A percentile compares a stretch with the other conserved stretches of the same genome.
phyloP scores from a whole-genome alignment of 2,329 filamentous ascomycete genomes.

The Microsporum audouinii region DNA sequence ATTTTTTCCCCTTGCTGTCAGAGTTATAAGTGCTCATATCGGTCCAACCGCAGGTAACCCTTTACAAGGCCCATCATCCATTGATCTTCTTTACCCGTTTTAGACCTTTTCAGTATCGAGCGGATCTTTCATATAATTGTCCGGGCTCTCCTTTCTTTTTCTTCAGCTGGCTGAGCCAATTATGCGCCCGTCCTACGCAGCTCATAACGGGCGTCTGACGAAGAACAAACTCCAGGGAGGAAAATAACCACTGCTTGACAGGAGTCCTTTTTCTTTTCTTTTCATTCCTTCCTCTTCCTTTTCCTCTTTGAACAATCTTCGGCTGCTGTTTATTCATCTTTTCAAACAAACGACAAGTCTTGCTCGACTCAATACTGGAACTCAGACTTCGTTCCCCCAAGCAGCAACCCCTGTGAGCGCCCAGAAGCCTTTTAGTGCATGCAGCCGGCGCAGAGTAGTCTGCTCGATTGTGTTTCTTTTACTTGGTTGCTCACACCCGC shows the following conservation, averaged over 20 bases:
- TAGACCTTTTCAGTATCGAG: not conserved
- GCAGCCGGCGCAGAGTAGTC: not conserved
- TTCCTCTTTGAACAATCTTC: not conserved
- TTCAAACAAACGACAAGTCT: not conserved
- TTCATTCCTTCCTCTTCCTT: not conserved
- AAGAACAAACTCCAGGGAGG: not conserved
- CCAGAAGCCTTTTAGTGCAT: not conserved
- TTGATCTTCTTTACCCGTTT: conserved; percentile 1
- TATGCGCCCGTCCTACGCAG: conserved; percentile 1
- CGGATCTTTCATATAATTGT: conserved; percentile 4
- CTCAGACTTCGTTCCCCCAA: not conserved
- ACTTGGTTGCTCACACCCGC: not conserved
- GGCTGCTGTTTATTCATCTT: not conserved
- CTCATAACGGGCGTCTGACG: not conserved
- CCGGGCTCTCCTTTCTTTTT: not conserved
- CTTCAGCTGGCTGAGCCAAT: not conserved
- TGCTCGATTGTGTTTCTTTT: conserved; percentile 2
- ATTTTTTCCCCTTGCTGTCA: not conserved
- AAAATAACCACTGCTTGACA: not conserved
- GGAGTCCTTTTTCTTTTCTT: not conserved
- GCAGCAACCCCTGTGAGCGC: not conserved
- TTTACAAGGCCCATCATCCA: not conserved
- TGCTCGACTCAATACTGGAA: not conserved
- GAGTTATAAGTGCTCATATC: not conserved
- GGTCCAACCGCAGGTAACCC: conserved; percentile 2